phyloP scores from a whole-genome alignment of 257 asterid genomes.

The Echium plantagineum region DNA sequence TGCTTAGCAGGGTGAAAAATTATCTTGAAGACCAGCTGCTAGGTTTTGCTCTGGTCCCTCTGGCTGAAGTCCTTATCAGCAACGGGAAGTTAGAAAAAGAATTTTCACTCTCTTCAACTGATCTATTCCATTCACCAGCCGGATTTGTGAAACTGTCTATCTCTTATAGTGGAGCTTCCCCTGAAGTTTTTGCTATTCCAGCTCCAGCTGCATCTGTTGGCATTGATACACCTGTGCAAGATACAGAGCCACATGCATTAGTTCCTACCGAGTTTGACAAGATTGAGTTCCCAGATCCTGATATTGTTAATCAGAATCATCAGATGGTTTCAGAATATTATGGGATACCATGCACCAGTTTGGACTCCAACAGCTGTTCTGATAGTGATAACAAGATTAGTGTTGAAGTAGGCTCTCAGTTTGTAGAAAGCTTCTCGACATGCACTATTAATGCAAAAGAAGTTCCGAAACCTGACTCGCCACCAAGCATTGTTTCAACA shows the following conservation, averaged over 20 bases:
- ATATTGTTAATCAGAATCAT: slow-evolving; percentile 63
- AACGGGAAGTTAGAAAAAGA: slow-evolving; percentile 75
- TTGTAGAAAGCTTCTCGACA: slow-evolving; percentile 28
- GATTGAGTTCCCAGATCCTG: slow-evolving; percentile 94
- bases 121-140: slow-evolving; percentile 97
- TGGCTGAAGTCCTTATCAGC: slow-evolving; percentile 56
- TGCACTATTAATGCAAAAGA: slow-evolving; percentile 16
- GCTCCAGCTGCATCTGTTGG: slow-evolving; percentile 19
- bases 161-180: slow-evolving; percentile 50
- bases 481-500: slow-evolving; percentile 50
- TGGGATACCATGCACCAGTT: slow-evolving; percentile 42
- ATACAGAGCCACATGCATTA: slow-evolving; percentile 26
- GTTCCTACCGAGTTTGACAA: slow-evolving; percentile 42
- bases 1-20: slow-evolving; percentile 92
- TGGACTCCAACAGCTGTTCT: slow-evolving; percentile 50
- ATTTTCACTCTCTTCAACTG: slow-evolving; percentile 85
- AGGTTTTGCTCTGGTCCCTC: slow-evolving; percentile 83
- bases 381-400: slow-evolving; percentile 46
- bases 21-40: slow-evolving; percentile 91
- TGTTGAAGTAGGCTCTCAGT: slow-evolving; percentile 31
- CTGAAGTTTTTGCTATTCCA: slow-evolving; percentile 63
- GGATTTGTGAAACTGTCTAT: slow-evolving; percentile 81
- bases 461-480: slow-evolving; percentile 38
- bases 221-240: slow-evolving; percentile 12
- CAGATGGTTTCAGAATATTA: slow-evolving; percentile 86